Evolutionary conservation across 495 filamentous ascomycete species (phyloP).

Genomic region (Hypomontagnella submonticulosa): DNA sequence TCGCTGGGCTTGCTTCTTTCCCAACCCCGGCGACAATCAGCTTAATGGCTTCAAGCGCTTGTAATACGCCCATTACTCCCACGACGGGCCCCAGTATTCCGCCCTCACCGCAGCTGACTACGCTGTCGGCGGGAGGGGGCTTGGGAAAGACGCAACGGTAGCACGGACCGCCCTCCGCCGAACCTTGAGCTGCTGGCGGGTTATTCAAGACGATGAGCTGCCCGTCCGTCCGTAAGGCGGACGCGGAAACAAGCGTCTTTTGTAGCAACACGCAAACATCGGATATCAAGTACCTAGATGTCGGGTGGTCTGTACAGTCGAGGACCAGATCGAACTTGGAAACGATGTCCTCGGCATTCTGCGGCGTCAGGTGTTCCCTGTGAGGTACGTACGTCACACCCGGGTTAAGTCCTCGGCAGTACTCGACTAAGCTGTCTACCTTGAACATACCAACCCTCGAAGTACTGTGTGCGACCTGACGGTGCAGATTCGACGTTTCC

Average conservation of each 20-base stretch:
- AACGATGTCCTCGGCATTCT: slow-evolving; percentile 73
- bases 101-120: slow-evolving; percentile 87
- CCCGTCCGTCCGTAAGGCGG: slow-evolving; percentile 85
- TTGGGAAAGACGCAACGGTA: slow-evolving; percentile 93
- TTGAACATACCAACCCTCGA: slow-evolving; percentile 79
- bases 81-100: slow-evolving; percentile 94
- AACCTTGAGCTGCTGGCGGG: slow-evolving; percentile 62
- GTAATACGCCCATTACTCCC: slow-evolving; percentile 91
- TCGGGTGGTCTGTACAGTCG: slow-evolving; percentile 94
- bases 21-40: slow-evolving; percentile 63
- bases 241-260: slow-evolving; percentile 88
- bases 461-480: slow-evolving; percentile 84
- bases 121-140: slow-evolving; percentile 81
- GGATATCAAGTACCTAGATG: slow-evolving; percentile 90
- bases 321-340: slow-evolving; percentile 81
- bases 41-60: slow-evolving; percentile 91
- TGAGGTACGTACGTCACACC: slow-evolving; percentile 70
- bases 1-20: slow-evolving; percentile 3
- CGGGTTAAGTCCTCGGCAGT: slow-evolving; percentile 75
- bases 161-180: slow-evolving; percentile 71
- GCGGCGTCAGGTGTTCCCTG: slow-evolving; percentile 67
- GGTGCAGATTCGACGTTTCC: slow-evolving; percentile 90
- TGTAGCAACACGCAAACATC: slow-evolving; percentile 82
- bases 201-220: slow-evolving; percentile 87
- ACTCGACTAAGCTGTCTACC: slow-evolving; percentile 79